phyloP scores from a whole-genome alignment of 2,329 filamentous ascomycete genomes.

The Annulohypoxylon truncatum region DNA sequence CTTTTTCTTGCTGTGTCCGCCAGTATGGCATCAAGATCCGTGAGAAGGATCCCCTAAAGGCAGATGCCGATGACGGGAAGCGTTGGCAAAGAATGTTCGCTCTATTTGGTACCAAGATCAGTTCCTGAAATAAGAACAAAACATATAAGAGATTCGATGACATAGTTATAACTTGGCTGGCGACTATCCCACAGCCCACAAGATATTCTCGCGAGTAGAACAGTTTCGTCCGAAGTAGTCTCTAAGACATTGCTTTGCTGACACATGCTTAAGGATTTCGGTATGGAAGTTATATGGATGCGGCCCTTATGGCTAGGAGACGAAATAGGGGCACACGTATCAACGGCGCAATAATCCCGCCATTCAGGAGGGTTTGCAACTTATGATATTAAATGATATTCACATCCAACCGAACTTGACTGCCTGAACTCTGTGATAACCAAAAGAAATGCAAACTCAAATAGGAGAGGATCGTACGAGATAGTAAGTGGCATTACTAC shows the following conservation, averaged over 20 bases:
- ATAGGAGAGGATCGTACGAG: no score
- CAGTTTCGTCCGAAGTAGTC: not conserved
- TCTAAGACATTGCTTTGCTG: not conserved
- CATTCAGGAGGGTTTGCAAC: not conserved
- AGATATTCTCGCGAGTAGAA: not conserved
- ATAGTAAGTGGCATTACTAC: no score
- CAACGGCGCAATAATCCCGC: not conserved
- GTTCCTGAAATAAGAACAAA: conserved; percentile 9
- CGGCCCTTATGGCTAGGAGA: not conserved
- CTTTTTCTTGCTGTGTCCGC: conserved; percentile 76
- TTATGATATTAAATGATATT: not conserved
- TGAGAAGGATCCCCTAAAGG: conserved; percentile 56
- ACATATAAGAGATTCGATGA: not conserved
- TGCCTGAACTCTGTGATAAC: not conserved
- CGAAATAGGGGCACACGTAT: not conserved
- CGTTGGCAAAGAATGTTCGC: conserved; percentile 73
- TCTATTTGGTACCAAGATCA: conserved; percentile 73
- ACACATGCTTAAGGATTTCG: not conserved
- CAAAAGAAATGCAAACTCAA: not conserved
- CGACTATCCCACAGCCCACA: not conserved
- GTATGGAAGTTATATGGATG: not conserved
- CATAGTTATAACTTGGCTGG: not conserved
- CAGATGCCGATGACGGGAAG: conserved; percentile 57
- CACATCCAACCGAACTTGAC: no score
- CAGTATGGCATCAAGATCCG: conserved; percentile 72